Conservation (phyloP, 1,139 yeast genomes). For the Saccharomyces hybrid region DNA sequence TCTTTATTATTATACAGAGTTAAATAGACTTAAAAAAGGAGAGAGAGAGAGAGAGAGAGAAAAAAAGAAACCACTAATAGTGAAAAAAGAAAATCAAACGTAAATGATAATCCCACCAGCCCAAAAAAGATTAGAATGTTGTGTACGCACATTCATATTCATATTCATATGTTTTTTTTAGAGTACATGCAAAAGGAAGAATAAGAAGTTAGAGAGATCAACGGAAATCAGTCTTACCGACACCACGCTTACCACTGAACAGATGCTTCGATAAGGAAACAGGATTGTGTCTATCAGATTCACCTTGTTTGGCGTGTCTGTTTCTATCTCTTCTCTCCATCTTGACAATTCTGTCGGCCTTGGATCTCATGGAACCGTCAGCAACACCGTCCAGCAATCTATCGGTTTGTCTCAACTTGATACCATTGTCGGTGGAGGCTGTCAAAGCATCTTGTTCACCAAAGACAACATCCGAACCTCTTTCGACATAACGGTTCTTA, state of each 20-base stretch:
- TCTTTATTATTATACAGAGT: neutral
- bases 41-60: neutral
- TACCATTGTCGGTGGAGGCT: constrained; percentile 29
- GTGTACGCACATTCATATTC: neutral
- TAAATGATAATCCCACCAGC: neutral
- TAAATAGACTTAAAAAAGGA: neutral
- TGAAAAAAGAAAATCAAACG: neutral
- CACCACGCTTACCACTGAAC: constrained; percentile 93
- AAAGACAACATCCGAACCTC: constrained; percentile 70
- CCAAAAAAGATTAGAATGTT: neutral
- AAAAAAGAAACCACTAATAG: neutral
- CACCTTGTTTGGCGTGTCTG: constrained; percentile 88
- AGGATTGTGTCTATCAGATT: constrained; percentile 85
- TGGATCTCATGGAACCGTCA: constrained; percentile 72
- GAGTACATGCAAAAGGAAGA: constrained; percentile 1
- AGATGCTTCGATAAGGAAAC: constrained; percentile 87
- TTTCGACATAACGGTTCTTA: constrained; percentile 39
- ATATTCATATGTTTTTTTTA: neutral
- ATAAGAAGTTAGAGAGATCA: constrained; percentile 10
- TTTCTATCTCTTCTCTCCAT: constrained; percentile 90
- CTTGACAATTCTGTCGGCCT: constrained; percentile 82
- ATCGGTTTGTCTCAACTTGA: constrained; percentile 58
- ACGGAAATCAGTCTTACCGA: constrained; percentile 69
- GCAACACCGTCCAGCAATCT: constrained; percentile 80
- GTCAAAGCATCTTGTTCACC: constrained; percentile 35